Evolutionary conservation across 208 protist species (phyloP), one percentile per base, ranked within the genome.

Genomic region (Porcisia hertigi): DNA sequence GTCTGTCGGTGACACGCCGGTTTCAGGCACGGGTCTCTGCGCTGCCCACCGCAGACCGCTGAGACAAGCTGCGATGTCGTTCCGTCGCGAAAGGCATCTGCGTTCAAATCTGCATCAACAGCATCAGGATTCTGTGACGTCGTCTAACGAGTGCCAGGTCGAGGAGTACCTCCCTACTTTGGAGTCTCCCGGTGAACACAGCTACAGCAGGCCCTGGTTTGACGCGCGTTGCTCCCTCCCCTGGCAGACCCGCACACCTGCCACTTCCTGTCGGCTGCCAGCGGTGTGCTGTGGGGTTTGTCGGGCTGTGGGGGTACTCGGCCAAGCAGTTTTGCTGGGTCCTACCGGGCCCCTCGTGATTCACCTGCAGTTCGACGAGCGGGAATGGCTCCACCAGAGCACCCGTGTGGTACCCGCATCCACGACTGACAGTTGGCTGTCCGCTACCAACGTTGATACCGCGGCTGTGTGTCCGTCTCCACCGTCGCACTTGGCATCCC

Each of bases 271-370:
- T n/a, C 70, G 64, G 25, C 67, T 87, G 49, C 72, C 69, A 39
- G 71, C 87, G 18, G 80, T 81, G 62, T 88, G 81, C 78, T 94
- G 90, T 58, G 90, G 90, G 0, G 63, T 59, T 25, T 86, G 85
- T 49, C 36, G 72, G 7, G 77, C 79, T 36, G 71, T 76, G 0
- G 84, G 83, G 34, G 80, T 90, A 12, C 66, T 76, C 23, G 86
- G 80, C 11, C 88, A 94, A 76, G 88, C 88, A 20, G 69, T 94
- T 64, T 82, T 92, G 67, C 71, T 92, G 34, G 81, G 76, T 64
- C 88, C 90, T 30, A 79, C 82, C 18, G 90, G 90, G 0, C 88
- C 90, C 20, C 86, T 94, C 39, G 20, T 92, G 12, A 71, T 94
- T 25, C 86, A 92, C 73, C 69, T 89, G 18, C 82, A 92, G 82